Percentiles rank a stretch among this genome's conserved stretches.
Conservation (phyloP, 805 yeast species). For the Yueomyces sinensis region DNA sequence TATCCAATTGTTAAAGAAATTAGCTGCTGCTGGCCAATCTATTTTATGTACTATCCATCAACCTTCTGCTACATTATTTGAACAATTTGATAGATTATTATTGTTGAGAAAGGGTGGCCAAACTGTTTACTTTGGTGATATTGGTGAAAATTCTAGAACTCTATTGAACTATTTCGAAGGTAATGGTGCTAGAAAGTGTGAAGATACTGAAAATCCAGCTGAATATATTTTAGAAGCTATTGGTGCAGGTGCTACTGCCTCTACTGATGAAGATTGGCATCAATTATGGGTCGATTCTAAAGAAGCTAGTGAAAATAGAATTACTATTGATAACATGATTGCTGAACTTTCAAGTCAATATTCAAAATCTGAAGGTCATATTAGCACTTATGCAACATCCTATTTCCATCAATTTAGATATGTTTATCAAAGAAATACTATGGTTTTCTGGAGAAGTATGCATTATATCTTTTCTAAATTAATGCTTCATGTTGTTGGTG, state of each 20-base stretch:
- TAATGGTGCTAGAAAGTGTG: constrained; percentile 53
- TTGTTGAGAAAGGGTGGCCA: constrained; percentile 38
- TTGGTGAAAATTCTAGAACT: constrained; percentile 30
- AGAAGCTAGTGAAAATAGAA: constrained; percentile 20
- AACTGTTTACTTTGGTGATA: constrained; percentile 27
- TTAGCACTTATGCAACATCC: constrained; percentile 23
- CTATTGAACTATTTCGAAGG: constrained; percentile 49
- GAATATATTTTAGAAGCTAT: constrained; percentile 34
- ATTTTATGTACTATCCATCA: constrained; percentile 45
- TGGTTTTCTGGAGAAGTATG: constrained; percentile 47
- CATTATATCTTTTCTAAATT: constrained; percentile 47
- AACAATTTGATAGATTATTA: constrained; percentile 34
- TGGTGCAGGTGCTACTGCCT: constrained; percentile 33
- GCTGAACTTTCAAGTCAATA: constrained; percentile 12
- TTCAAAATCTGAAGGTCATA: constrained; percentile 3
- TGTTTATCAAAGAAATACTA: constrained; percentile 28
- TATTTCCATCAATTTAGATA: constrained; percentile 31
- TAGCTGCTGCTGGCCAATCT: constrained; percentile 37
- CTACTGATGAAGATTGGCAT: constrained; percentile 40
- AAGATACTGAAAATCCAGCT: constrained; percentile 28
- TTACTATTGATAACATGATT: constrained; percentile 21
- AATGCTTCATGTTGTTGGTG: constrained; percentile 33
- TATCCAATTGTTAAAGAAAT: constrained; percentile 30
- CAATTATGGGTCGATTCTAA: constrained; percentile 41
- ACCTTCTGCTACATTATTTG: constrained; percentile 38